A percentile compares a stretch with the other conserved stretches of the same genome.
Conservation (phyloP, 164 flowering plant genomes). For the Umbellularia californica region DNA sequence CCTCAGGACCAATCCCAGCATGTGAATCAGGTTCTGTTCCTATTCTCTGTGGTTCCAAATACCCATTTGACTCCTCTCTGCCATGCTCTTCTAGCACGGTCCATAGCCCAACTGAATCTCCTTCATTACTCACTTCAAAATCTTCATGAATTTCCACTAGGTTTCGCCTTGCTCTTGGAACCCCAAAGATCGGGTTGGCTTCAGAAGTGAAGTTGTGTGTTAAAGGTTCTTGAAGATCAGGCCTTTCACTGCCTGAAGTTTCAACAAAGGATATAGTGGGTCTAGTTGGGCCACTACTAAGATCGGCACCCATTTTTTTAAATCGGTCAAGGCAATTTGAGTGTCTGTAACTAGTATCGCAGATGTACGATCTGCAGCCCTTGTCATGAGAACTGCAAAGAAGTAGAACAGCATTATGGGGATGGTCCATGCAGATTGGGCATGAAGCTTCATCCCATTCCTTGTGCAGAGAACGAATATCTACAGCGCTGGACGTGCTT, state of each 20-base stretch:
- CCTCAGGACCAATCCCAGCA: constrained; percentile 12
- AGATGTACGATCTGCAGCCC: constrained; percentile 64
- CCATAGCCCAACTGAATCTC: constrained; percentile 12
- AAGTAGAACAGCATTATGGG: constrained; percentile 79
- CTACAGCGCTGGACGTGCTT: constrained; percentile 45
- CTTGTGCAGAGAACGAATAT: constrained; percentile 47
- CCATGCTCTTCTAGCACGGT: constrained; percentile 18
- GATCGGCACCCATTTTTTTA: constrained; percentile 35
- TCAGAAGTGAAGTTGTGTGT: constrained; percentile 14
- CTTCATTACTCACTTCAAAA: constrained; percentile 15
- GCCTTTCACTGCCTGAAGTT: constrained; percentile 23
- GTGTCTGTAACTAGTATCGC: constrained; percentile 73
- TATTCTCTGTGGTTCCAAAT: constrained; percentile 16
- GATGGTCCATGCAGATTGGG: constrained; percentile 81
- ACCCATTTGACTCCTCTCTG: constrained; percentile 14
- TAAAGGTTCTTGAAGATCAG: constrained; percentile 18
- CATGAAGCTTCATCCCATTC: constrained; percentile 75
- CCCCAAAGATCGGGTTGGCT: constrained; percentile 12
- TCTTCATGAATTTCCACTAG: constrained; percentile 20
- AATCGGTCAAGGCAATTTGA: constrained; percentile 70
- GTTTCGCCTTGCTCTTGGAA: constrained; percentile 18
- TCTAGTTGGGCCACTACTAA: constrained; percentile 13
- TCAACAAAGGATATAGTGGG: constrained; percentile 17
- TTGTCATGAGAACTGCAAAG: constrained; percentile 57
- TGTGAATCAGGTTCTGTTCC: constrained; percentile 12